phyloP scores from a whole-genome alignment of 305 asterid species.

The Petunia hybrid region DNA sequence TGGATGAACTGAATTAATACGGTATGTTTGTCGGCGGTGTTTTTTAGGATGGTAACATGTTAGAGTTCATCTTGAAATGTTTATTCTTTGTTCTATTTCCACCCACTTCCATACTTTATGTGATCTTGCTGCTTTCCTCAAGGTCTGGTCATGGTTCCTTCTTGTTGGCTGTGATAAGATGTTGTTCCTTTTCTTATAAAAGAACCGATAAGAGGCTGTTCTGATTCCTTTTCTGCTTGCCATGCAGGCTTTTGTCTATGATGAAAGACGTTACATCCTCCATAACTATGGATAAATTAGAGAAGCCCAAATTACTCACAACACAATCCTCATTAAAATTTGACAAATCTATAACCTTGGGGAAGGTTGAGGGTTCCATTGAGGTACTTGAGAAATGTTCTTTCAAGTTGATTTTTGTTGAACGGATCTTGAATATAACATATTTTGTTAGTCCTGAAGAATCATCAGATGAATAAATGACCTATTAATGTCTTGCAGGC shows the following conservation, averaged over 20 bases:
- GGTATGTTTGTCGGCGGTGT: background rate
- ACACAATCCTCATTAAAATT: slow-evolving; percentile 53
- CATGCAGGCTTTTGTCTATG: slow-evolving; percentile 62
- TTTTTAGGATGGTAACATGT: background rate
- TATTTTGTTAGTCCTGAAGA: slow-evolving; percentile 21
- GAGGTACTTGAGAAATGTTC: slow-evolving; percentile 58
- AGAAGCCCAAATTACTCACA: slow-evolving; percentile 55
- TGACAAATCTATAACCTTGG: slow-evolving; percentile 65
- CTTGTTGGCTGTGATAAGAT: background rate
- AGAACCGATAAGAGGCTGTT: background rate
- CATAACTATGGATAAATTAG: slow-evolving; percentile 55
- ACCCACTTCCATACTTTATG: background rate
- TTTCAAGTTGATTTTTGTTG: slow-evolving; percentile 33
- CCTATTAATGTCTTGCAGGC: slow-evolving; percentile 57
- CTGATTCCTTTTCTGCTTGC: slow-evolving; percentile 32
- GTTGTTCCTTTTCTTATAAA: no score
- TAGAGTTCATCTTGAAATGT: background rate
- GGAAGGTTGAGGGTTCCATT: slow-evolving; percentile 76
- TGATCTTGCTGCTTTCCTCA: background rate
- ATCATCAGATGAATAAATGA: slow-evolving; percentile 7
- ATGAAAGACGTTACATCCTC: slow-evolving; percentile 64
- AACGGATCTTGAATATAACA: background rate
- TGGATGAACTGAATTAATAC: background rate
- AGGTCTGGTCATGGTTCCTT: background rate
- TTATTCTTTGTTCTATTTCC: background rate